Evolutionary conservation across 805 yeast species (phyloP).

Genomic region (Candida ascalaphidarum): DNA sequence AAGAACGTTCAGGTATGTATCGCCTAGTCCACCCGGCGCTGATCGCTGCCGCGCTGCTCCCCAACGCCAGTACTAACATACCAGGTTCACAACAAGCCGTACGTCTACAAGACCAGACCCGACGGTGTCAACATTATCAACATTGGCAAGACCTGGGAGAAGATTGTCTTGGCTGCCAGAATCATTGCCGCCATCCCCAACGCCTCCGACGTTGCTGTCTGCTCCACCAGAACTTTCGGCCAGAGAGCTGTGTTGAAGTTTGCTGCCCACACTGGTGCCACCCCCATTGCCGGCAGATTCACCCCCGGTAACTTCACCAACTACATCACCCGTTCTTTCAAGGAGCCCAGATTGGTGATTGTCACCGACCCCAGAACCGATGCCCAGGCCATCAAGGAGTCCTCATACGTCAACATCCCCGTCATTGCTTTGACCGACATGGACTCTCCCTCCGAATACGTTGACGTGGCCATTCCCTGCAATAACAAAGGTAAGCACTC

Average conservation of each 20-base stretch:
- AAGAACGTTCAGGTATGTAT: slow-evolving; percentile 96
- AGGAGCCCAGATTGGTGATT: slow-evolving; percentile 99
- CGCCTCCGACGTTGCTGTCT: slow-evolving; percentile 97
- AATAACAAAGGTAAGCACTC: slow-evolving; percentile 99
- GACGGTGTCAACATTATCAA: slow-evolving; percentile 99
- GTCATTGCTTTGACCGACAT: slow-evolving; percentile 98
- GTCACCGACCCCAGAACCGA: slow-evolving; percentile 99
- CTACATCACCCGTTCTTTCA: slow-evolving; percentile 99
- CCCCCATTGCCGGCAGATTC: slow-evolving; percentile 99
- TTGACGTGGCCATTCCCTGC: slow-evolving; percentile 99
- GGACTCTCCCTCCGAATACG: slow-evolving; percentile 98
- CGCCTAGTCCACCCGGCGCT: neutral
- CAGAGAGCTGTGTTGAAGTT: slow-evolving; percentile 99
- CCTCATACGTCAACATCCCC: slow-evolving; percentile 99
- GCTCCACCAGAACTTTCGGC: slow-evolving; percentile 98
- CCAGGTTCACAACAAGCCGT: slow-evolving; percentile 92
- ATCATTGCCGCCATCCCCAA: slow-evolving; percentile 99
- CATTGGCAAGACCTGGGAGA: slow-evolving; percentile 99
- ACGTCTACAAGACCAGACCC: slow-evolving; percentile 97
- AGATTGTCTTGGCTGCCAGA: slow-evolving; percentile 98
- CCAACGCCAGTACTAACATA: slow-evolving; percentile 4
- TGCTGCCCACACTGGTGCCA: slow-evolving; percentile 99
- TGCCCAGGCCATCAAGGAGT: slow-evolving; percentile 99
- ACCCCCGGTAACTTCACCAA: slow-evolving; percentile 99
- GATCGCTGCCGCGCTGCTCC: too few species aligned